Evolutionary conservation across 345 rosid genomes (phyloP).

Genomic region (Triadica sebifera): DNA sequence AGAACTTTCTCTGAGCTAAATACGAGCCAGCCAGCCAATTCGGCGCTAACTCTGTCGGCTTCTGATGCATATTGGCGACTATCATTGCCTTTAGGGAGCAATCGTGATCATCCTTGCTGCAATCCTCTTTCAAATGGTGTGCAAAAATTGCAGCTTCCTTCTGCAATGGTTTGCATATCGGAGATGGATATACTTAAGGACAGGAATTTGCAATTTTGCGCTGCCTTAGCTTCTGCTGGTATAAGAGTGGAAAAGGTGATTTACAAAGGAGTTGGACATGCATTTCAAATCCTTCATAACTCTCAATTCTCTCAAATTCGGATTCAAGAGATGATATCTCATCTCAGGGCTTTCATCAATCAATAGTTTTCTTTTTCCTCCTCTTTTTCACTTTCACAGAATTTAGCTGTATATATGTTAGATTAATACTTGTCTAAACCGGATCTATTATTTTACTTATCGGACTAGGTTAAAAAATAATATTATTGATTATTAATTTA

Average conservation of each 20-base stretch:
- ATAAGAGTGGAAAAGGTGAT: slow-evolving; percentile 51
- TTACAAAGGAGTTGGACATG: slow-evolving; percentile 74
- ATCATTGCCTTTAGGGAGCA: slow-evolving; percentile 25
- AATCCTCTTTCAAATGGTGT: slow-evolving; percentile 23
- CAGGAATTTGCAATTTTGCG: slow-evolving; percentile 54
- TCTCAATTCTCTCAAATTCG: slow-evolving; percentile 42
- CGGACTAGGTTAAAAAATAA: no score
- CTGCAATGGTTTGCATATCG: slow-evolving; percentile 23
- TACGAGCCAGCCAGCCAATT: slow-evolving; percentile 18
- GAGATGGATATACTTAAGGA: slow-evolving; percentile 58
- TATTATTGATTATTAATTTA: no score
- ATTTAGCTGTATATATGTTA: no score
- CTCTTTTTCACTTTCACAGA: background rate
- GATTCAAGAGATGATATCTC: slow-evolving; percentile 57
- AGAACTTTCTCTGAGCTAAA: slow-evolving; percentile 23
- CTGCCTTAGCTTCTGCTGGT: slow-evolving; percentile 46
- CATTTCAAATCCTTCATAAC: slow-evolving; percentile 58
- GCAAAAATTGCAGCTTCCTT: slow-evolving; percentile 12
- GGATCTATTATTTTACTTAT: no score
- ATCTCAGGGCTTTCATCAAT: slow-evolving; percentile 51
- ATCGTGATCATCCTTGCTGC: slow-evolving; percentile 31
- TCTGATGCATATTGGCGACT: slow-evolving; percentile 29
- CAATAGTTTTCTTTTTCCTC: slow-evolving; percentile 6
- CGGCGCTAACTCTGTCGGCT: slow-evolving; percentile 24
- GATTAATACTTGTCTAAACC: no score